Conservation (phyloP, 176 grass and related monocot species). For the Avena eriantha region DNA sequence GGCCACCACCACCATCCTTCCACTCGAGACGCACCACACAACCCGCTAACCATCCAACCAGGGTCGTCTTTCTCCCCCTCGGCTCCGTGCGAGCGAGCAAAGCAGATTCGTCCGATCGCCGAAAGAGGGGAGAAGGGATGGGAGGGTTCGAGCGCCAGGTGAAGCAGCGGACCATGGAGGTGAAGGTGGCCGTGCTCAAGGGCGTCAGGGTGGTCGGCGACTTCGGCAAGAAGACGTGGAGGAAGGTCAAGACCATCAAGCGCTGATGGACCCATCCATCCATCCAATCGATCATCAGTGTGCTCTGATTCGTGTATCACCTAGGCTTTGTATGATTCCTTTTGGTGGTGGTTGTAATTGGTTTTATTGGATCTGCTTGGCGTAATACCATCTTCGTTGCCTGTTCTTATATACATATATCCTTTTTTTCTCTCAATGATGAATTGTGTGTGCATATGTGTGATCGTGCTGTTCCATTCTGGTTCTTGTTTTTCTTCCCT, state of each 20-base stretch:
- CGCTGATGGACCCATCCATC: slow-evolving; percentile 38
- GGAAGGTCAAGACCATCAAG: slow-evolving; percentile 77
- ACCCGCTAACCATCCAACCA: neutral
- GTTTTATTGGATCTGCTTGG: slow-evolving; percentile 17
- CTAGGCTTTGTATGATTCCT: neutral
- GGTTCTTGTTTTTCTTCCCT: neutral
- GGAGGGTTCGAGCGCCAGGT: slow-evolving; percentile 63
- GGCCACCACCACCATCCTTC: too few species aligned
- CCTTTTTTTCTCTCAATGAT: neutral
- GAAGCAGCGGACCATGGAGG: slow-evolving; percentile 67
- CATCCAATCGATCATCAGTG: neutral
- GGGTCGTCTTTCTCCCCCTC: neutral
- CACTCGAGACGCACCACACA: too few species aligned
- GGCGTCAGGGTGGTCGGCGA: slow-evolving; percentile 71
- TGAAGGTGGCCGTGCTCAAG: slow-evolving; percentile 60
- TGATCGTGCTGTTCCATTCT: neutral
- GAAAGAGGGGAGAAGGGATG: slow-evolving; percentile 31
- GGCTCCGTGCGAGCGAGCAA: neutral
- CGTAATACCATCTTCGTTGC: neutral
- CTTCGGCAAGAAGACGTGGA: slow-evolving; percentile 77
- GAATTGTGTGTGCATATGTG: too few species aligned
- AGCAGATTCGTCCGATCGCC: too few species aligned
- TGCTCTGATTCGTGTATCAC: neutral
- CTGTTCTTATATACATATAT: neutral
- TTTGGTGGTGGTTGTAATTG: neutral